Conservation (phyloP, 2,329 filamentous ascomycete genomes). For the Aspergillus sp. region DNA sequence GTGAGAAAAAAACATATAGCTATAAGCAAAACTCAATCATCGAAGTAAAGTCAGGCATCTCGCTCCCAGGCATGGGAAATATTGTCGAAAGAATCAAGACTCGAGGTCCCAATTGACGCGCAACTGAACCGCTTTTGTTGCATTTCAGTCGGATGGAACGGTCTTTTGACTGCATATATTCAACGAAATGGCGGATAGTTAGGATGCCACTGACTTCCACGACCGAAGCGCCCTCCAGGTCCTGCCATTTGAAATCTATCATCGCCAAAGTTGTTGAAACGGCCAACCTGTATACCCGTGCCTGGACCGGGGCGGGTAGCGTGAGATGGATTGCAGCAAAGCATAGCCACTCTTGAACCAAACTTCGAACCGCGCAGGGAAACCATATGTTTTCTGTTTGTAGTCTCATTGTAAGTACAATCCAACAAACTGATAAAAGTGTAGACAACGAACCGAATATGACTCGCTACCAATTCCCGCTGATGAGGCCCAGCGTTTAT, state of each 20-base stretch:
- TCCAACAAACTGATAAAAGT: not conserved
- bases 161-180: conserved; percentile 2
- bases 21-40: not conserved
- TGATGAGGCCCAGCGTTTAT: conserved; percentile 81
- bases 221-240: conserved; percentile 27
- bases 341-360: conserved; percentile 95
- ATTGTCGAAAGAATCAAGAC: no score
- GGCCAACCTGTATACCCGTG: conserved; percentile 57
- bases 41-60: no score
- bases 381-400: conserved; percentile 82
- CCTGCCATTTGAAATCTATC: conserved; percentile 32
- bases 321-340: conserved; percentile 90
- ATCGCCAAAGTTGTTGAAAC: conserved; percentile 46
- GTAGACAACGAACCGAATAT: conserved; percentile 57
- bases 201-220: conserved; percentile 30
- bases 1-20: conserved; percentile 1
- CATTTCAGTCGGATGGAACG: no score
- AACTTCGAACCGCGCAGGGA: conserved; percentile 97
- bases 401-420: conserved; percentile 5
- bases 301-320: conserved; percentile 83
- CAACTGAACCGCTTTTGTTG: no score
- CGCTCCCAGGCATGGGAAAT: no score
- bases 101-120: no score
- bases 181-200: conserved; percentile 32
- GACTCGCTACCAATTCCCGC: conserved; percentile 82